Evolutionary conservation across 306 rosid genomes (phyloP).

Genomic region (Malus asiatica): DNA sequence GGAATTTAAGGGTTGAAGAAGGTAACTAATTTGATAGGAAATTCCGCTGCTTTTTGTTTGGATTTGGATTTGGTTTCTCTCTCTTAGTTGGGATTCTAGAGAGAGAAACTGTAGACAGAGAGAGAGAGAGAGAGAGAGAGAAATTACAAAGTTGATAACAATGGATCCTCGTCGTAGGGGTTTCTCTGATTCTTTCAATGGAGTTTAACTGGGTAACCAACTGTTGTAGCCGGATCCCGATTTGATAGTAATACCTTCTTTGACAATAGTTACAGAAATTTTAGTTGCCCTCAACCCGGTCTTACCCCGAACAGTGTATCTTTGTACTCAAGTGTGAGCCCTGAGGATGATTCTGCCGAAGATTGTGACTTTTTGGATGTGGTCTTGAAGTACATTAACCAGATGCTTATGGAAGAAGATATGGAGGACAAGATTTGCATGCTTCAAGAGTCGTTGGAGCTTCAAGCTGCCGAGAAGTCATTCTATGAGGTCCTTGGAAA

Average conservation of each 20-base stretch:
- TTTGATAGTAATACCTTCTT: conserved; percentile 22
- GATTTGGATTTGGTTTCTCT: conserved; percentile 21
- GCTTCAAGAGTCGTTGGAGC: conserved; percentile 89
- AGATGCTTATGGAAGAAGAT: conserved; percentile 97
- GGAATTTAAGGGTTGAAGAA: conserved; percentile 27
- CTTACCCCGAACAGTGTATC: conserved; percentile 22
- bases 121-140: background rate
- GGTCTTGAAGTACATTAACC: conserved; percentile 67
- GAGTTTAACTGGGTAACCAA: conserved; percentile 39
- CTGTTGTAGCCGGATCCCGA: conserved; percentile 25
- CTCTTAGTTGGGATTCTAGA: background rate
- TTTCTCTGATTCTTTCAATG: conserved; percentile 30
- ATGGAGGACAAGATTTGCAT: conserved; percentile 78
- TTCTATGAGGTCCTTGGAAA: conserved; percentile 85
- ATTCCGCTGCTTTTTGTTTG: conserved; percentile 8
- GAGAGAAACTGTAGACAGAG: background rate
- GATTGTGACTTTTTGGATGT: conserved; percentile 90
- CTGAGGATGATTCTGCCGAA: conserved; percentile 64
- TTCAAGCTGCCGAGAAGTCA: conserved; percentile 85
- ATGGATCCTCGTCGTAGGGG: conserved; percentile 50
- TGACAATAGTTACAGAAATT: conserved; percentile 28
- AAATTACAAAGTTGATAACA: conserved; percentile 17
- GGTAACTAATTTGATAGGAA: background rate
- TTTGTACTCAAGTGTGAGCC: conserved; percentile 32
- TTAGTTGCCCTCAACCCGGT: conserved; percentile 36